Evolutionary conservation across 1,284 basidiomycete genomes (phyloP).

Genomic region (Megacollybia platyphylla): DNA sequence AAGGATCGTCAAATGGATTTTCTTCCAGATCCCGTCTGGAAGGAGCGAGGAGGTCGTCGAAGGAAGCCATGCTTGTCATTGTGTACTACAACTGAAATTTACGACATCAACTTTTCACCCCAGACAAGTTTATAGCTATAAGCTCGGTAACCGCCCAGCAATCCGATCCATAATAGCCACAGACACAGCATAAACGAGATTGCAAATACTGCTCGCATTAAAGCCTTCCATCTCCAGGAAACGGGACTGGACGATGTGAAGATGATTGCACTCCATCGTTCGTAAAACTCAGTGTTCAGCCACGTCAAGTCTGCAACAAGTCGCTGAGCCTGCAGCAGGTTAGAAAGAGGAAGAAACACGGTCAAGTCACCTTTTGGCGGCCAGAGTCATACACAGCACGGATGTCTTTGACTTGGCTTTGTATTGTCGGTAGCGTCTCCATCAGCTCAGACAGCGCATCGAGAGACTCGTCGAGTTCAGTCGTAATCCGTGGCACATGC

Average conservation of each 20-base stretch:
- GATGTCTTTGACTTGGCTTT: conserved; percentile 45
- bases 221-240: conserved; percentile 47
- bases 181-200: conserved; percentile 39
- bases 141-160: conserved; percentile 53
- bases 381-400: conserved; percentile 56
- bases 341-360: conserved; percentile 3
- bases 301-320: conserved; percentile 51
- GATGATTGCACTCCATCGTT: conserved; percentile 56
- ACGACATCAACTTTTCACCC: conserved; percentile 66
- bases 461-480: conserved; percentile 45
- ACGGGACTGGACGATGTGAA: conserved; percentile 60
- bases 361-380: conserved; percentile 36
- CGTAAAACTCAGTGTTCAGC: conserved; percentile 63
- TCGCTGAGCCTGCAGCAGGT: conserved; percentile 33
- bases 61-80: conserved; percentile 39
- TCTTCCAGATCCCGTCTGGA: conserved; percentile 50
- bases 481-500: conserved; percentile 47
- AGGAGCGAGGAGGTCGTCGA: conserved; percentile 66
- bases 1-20: conserved; percentile 71
- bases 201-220: conserved; percentile 46
- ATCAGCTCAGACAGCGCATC: conserved; percentile 35
- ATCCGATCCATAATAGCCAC: conserved; percentile 47
- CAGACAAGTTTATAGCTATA: conserved; percentile 61
- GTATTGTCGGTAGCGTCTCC: conserved; percentile 43
- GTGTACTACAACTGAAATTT: conserved; percentile 5